phyloP scores from a whole-genome alignment of 2,329 filamentous ascomycete species.

The Amylocarpus encephaloides region DNA sequence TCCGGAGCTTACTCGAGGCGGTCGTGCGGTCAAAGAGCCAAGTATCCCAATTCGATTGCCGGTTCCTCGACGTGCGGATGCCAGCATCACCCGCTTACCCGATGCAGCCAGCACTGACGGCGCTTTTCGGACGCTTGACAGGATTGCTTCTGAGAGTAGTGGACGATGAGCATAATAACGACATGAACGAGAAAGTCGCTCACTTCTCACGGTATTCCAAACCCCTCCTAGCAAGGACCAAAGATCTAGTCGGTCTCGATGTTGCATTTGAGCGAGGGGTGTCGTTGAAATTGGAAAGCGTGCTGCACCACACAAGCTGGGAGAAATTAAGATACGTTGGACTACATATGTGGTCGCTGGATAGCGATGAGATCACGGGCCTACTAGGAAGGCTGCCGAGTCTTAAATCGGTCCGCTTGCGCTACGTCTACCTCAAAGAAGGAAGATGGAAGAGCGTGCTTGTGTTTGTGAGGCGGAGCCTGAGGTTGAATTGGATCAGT shows the following conservation, averaged over 20 bases:
- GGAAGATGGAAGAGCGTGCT: slow-evolving; percentile 59
- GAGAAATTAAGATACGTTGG: slow-evolving; percentile 56
- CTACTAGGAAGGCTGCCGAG: slow-evolving; percentile 50
- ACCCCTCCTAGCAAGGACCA: slow-evolving; percentile 51
- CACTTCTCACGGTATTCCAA: slow-evolving; percentile 52
- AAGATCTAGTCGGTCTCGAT: slow-evolving; percentile 56
- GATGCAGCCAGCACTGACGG: slow-evolving; percentile 41
- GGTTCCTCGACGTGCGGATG: slow-evolving; percentile 56
- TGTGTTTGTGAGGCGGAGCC: slow-evolving; percentile 46
- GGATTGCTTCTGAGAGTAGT: slow-evolving; percentile 58
- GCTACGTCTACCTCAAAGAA: slow-evolving; percentile 54
- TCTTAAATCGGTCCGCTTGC: slow-evolving; percentile 52
- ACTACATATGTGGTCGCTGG: slow-evolving; percentile 57
- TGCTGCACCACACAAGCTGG: slow-evolving; percentile 59
- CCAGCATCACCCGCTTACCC: slow-evolving; percentile 44
- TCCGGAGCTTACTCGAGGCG: slow-evolving; percentile 51
- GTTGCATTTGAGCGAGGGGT: slow-evolving; percentile 57
- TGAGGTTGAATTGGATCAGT: slow-evolving; percentile 56
- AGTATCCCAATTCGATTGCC: slow-evolving; percentile 35
- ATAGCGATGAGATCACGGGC: slow-evolving; percentile 52
- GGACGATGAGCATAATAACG: slow-evolving; percentile 30
- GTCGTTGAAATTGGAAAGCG: slow-evolving; percentile 48
- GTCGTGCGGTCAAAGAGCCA: slow-evolving; percentile 40
- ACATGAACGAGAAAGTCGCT: slow-evolving; percentile 51
- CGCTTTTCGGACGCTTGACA: slow-evolving; percentile 49